Base-by-base conservation (phyloP, 164 flowering plant genomes). In the Magnolia officinalis region DNA sequence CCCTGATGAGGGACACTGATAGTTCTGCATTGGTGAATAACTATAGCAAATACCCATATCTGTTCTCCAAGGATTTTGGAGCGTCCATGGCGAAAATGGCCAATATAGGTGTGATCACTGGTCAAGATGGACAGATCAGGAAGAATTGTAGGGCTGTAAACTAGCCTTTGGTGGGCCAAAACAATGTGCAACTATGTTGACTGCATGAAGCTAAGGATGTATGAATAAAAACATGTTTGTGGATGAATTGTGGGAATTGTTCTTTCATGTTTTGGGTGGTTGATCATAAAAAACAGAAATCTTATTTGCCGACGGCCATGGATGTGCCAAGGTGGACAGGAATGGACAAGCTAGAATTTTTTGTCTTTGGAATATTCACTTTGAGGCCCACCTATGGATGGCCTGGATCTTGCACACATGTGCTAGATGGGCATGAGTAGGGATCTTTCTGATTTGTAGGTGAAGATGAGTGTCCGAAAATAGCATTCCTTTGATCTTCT, bases 31-130 rank as follows among this genome's bases (percentile, higher is more conserved):
- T 90, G 86, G 93, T 88, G 19, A 79, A 71, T 8, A 29, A 59
- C 51, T 93, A 91, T 55, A 85, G 88, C 72, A 72, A 51, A 51
- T 71, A 85, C 78, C 93, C 90, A 0, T 74, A 64, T 65, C 80
- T 80, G 10, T 93, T 86, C 85, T 75, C 24, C 16, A 76, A 63
- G n/a, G 96, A 93, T 72, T 93, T 93, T 79, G 87, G 84, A 1
- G 81, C 78, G 2, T 91, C 96, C 0, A 91, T 93, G 94, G 78
- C 82, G 65, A 93, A 87, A 85, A 74, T 91, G 20, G 84, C 87
- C 1, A 82, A 83, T 10, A 51, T 90, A 52, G 94, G 96, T 31
- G 78, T 91, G 1, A 79, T 93, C 20, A 88, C 90, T 0, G 91
- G 90, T 51, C 29, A 74, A 8, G 50, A 84, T n/a, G 98, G 96